phyloP scores from a whole-genome alignment of 345 rosid species.

The Boechera stricta region DNA sequence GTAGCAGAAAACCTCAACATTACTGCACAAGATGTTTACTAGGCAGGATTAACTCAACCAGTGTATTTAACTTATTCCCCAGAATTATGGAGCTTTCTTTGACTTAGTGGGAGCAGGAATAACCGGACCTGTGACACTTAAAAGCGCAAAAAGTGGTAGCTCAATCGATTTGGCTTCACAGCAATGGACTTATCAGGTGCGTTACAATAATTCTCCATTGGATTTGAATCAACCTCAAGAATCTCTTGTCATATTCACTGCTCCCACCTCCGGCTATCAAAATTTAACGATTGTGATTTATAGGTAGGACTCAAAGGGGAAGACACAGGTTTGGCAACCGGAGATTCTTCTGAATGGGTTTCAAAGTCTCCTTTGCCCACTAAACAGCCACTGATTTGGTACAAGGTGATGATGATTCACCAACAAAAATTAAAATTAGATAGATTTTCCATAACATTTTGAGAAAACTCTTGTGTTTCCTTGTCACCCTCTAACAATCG shows the following conservation, averaged over 20 bases:
- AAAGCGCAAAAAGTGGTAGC: constrained; percentile 60
- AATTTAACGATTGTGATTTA: constrained; percentile 35
- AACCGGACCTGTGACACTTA: constrained; percentile 84
- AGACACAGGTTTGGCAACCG: constrained; percentile 63
- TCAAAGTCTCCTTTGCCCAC: constrained; percentile 71
- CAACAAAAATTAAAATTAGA: neutral
- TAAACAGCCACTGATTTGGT: constrained; percentile 86
- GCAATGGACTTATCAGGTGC: constrained; percentile 92
- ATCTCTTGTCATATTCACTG: constrained; percentile 20
- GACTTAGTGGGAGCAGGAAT: constrained; percentile 83
- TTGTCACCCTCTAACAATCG: neutral
- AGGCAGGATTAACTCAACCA: constrained; percentile 9
- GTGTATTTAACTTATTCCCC: constrained; percentile 32
- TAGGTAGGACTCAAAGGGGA: constrained; percentile 96
- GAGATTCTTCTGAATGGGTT: constrained; percentile 76
- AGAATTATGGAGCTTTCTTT: constrained; percentile 93
- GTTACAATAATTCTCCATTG: constrained; percentile 12
- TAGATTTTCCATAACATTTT: neutral
- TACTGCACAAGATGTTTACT: constrained; percentile 7
- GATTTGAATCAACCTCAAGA: neutral
- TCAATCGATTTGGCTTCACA: constrained; percentile 66
- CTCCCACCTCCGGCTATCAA: constrained; percentile 11
- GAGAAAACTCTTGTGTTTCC: neutral
- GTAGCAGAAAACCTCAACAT: neutral
- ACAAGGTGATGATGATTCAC: constrained; percentile 65